Conservation (phyloP, 768 basidiomycete genomes). For the Hygrophoropsis aurantiaca region DNA sequence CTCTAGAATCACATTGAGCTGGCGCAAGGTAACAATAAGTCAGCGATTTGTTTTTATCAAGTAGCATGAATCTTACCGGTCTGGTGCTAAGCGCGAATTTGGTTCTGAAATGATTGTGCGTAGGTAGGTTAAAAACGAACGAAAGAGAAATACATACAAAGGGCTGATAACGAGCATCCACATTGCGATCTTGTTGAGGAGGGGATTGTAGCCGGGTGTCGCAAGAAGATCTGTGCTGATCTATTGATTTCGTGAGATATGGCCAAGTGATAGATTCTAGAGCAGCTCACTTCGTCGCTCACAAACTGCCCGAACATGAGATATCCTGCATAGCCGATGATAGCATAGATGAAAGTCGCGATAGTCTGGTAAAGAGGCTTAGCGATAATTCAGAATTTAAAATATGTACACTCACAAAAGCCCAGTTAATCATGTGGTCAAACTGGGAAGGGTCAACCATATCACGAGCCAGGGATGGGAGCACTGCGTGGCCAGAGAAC, state of each 20-base stretch:
- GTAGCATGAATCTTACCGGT: conserved; percentile 50
- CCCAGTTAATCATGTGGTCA: conserved; percentile 78
- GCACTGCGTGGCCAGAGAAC: conserved; percentile 91
- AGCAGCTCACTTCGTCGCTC: conserved; percentile 69
- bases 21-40: conserved; percentile 8
- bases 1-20: conserved; percentile 85
- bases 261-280: neutral
- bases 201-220: conserved; percentile 68
- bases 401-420: conserved; percentile 62
- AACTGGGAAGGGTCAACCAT: conserved; percentile 85
- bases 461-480: conserved; percentile 87
- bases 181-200: conserved; percentile 70
- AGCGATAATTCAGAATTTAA: neutral
- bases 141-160: conserved; percentile 44
- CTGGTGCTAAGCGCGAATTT: conserved; percentile 86
- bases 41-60: neutral
- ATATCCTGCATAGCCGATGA: conserved; percentile 82
- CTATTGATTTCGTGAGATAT: conserved; percentile 32
- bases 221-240: conserved; percentile 80
- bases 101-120: conserved; percentile 44
- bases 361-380: conserved; percentile 41
- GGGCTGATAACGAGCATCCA: conserved; percentile 87
- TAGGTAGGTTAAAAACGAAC: neutral
- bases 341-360: conserved; percentile 60
- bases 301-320: conserved; percentile 86